Conservation (phyloP, 192 early-diverging fungal genomes). For the Backusella luteola region DNA sequence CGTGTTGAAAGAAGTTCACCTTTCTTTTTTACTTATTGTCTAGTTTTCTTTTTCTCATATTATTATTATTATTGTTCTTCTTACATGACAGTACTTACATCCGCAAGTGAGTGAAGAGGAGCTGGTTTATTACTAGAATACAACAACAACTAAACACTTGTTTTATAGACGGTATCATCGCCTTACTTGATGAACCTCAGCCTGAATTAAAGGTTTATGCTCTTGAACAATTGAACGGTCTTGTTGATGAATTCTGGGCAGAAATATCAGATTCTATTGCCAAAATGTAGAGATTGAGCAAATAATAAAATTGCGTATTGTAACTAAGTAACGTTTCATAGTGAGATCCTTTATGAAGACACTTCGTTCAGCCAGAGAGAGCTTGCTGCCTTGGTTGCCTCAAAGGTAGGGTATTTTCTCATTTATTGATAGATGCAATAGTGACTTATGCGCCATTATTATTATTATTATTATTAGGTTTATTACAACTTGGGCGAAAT, state of each 20-base stretch:
- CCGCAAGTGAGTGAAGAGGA: conserved; percentile 26
- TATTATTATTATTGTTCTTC: neutral
- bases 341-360: conserved; percentile 96
- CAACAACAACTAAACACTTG: neutral
- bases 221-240: conserved; percentile 81
- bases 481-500: conserved; percentile 97
- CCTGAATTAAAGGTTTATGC: conserved; percentile 93
- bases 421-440: neutral
- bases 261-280: conserved; percentile 93
- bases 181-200: conserved; percentile 90
- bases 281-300: conserved; percentile 67
- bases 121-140: neutral
- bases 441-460: neutral
- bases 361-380: conserved; percentile 77
- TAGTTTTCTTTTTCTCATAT: neutral
- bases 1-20: conserved; percentile 3
- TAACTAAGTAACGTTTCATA: conserved; percentile 32
- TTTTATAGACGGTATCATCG: conserved; percentile 79
- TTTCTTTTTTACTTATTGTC: neutral
- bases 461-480: conserved; percentile 51
- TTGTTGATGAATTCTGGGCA: conserved; percentile 97
- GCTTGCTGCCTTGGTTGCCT: conserved; percentile 93
- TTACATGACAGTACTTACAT: conserved; percentile 23
- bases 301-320: neutral
- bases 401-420: conserved; percentile 64